Base-by-base conservation (phyloP, 495 filamentous ascomycete species). In the Astrothelium macrocarpum region DNA sequence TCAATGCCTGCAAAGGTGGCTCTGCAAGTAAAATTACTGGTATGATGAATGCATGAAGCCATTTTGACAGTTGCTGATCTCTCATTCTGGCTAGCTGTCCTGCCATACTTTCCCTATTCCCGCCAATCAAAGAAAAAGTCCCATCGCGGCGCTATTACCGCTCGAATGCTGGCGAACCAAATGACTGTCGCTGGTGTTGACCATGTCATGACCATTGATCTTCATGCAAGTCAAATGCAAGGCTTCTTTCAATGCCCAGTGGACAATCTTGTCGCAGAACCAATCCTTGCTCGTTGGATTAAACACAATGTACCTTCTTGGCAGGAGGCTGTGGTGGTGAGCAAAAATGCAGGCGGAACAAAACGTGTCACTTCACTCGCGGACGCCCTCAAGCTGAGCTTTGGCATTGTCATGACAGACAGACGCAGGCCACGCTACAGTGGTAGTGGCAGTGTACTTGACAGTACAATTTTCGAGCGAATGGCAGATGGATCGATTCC, bases 61-160 rank as follows among this genome's bases (percentile, higher is more conserved):
- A 20, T 14, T 14, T 18, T 36, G 59, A 18, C 9, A 34, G 16
- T 2, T 53, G 59, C 67, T 70, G 46, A 68, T 29, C 9, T 20
- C 11, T 10, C 25, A 2, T 53, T 64, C 16, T 25, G 26, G 62
- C 10, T 67, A 96, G 94, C 94, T 74, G 94, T 98, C 72, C 86
- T 98, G 78, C 94, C 94, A 68, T 98, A 98, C 78, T 98, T 97
- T 73, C 95, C 94, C 25, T 98, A 98, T 77, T 96, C 91, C 66
- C 90, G 95, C 59, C 94, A 98, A 77, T 97, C 92, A 53, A 98
- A 98, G 82, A 97, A 96, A 82, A 98, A 97, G 79, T 91, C 90
- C 59, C 94, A 97, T 71, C 84, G 94, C 66, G 94, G 95, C 32
- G 91, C 94, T 56, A 97, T 98, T 71, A 96, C 94, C 25, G 94